Evolutionary conservation across 352 stramenopile species (phyloP).

Genomic region (Aphanomyces stellatus): DNA sequence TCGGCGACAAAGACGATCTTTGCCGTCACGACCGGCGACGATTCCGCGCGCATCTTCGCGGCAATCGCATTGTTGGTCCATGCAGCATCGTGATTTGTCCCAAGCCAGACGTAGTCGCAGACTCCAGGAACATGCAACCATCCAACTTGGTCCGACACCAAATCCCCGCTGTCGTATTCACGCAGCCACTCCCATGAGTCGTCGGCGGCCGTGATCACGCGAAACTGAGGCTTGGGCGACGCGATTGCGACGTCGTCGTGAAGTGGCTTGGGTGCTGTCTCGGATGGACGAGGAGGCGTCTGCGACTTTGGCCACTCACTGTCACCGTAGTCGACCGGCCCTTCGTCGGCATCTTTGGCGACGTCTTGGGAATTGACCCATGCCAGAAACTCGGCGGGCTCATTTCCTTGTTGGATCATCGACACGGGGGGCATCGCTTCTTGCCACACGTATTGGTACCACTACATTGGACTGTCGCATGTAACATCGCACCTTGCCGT

Average conservation of each 20-base stretch:
- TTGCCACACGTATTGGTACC: not conserved
- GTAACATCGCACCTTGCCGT: no score
- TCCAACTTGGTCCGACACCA: not conserved
- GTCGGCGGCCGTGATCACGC: not conserved
- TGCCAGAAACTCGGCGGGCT: not conserved
- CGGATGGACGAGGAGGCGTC: no score
- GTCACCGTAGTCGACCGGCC: no score
- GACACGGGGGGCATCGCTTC: not conserved
- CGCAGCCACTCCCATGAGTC: not conserved
- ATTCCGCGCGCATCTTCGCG: not conserved
- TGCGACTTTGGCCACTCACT: no score
- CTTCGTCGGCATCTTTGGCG: no score
- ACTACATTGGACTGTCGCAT: no score
- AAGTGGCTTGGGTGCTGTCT: no score
- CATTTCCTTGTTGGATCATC: not conserved
- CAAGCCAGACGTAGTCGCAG: conserved; percentile 5
- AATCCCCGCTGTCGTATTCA: conserved; percentile 15
- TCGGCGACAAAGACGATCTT: not conserved
- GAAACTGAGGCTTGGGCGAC: not conserved
- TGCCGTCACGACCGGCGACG: not conserved
- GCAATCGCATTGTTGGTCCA: not conserved
- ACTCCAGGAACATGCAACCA: not conserved
- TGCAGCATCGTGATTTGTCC: not conserved
- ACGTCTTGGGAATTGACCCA: no score
- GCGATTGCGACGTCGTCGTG: no score